Evolutionary conservation across 2,329 filamentous ascomycete genomes (phyloP).

Genomic region (Akanthomyces uredinophilus): DNA sequence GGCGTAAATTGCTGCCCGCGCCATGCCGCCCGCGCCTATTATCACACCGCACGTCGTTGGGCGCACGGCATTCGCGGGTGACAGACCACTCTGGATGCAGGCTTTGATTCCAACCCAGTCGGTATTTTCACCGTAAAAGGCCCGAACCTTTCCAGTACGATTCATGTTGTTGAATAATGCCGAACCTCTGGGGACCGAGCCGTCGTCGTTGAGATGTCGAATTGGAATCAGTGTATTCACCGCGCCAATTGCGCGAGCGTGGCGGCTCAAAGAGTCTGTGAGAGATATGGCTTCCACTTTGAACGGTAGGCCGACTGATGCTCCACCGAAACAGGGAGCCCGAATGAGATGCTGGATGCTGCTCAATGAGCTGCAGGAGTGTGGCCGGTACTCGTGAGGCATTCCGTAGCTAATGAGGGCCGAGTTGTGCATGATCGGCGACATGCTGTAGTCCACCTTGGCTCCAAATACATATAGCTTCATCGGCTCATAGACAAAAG

Average conservation of each 20-base stretch:
- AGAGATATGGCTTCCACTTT: conserved; percentile 68
- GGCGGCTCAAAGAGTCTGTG: conserved; percentile 64
- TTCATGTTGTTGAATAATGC: conserved; percentile 49
- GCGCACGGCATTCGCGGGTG: conserved; percentile 63
- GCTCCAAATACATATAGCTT: conserved; percentile 71
- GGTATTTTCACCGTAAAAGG: conserved; percentile 73
- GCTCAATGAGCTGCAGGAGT: conserved; percentile 57
- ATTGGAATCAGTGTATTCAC: conserved; percentile 73
- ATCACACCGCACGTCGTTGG: conserved; percentile 52
- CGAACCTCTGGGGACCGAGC: conserved; percentile 50
- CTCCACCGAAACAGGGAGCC: conserved; percentile 65
- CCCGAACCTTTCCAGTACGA: conserved; percentile 60
- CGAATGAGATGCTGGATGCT: conserved; percentile 59
- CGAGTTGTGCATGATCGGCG: conserved; percentile 71
- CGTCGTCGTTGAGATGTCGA: conserved; percentile 52
- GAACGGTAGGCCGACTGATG: conserved; percentile 67
- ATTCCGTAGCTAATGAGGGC: conserved; percentile 64
- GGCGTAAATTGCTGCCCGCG: conserved; percentile 69
- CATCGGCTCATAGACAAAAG: conserved; percentile 63
- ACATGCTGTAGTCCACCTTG: conserved; percentile 66
- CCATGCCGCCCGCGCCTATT: conserved; percentile 69
- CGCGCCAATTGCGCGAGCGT: conserved; percentile 70
- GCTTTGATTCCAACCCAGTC: conserved; percentile 77
- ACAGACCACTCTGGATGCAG: conserved; percentile 66
- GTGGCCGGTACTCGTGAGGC: conserved; percentile 61